Base-by-base conservation (phyloP, 345 rosid genomes). In the Psidium friedrichsthalianum region DNA sequence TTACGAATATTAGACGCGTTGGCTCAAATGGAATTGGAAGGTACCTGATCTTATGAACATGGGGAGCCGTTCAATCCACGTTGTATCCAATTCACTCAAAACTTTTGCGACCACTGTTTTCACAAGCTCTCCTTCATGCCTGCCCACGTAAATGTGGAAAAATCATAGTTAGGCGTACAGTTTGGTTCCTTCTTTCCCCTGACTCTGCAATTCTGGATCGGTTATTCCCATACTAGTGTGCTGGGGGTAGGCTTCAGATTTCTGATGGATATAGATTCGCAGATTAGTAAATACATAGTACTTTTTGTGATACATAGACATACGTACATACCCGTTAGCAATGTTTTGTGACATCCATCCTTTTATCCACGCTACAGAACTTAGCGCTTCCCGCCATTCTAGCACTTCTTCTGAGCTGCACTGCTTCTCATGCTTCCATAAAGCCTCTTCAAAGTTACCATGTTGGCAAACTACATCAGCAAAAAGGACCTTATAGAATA, bases 391-490 rank as follows among this genome's bases (percentile, higher is more conserved):
- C 42, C 0, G 11, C 74, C 74, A 61, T 29, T 61, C 11, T 16
- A 1, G 16, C 40, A 61, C 42, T 15, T 27, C 55, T 53, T 53
- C 2, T 32, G 18, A 16, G 20, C 42, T 61, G 42, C 42, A 29
- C 42, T 29, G 76, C 40, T 4, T 29, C 74, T 3, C 18, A 4
- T 29, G 74, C 14, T 29, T 61, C 21, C 10, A 15, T 6, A 61
- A 8, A 29, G 42, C 74, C 74, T 61, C 42, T 29, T 3, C 20
- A 61, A 29, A 61, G 4, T 29, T 61, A 15, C 21, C 8, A 1
- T 21, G 1, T 14, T 2, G 18, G 42, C 6, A 3, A 27, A 8
- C 4, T 61, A 61, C 0, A 29, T 61, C 0, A 61, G 0, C 8
- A 8, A 61, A 2, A 14, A 6, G 5, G 10, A 61, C 74, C 21